Base-by-base conservation (phyloP, 495 filamentous ascomycete genomes). In the Penicilliopsis zonata region DNA sequence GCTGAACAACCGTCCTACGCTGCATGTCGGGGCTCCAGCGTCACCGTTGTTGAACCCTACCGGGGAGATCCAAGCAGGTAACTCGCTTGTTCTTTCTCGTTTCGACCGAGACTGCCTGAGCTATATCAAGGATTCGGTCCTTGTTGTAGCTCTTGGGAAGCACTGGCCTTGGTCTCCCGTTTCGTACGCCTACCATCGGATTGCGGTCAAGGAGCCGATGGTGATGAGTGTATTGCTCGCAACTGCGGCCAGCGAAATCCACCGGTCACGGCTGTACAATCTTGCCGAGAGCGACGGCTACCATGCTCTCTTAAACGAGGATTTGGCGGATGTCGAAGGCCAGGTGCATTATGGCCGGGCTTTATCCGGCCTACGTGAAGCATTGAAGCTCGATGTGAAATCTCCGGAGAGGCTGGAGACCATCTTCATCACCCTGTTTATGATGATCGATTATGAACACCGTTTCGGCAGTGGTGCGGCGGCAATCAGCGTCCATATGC, bases 381-480 rank as follows among this genome's bases (percentile, higher is more conserved):
- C 46, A 13, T 28, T 57, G 23, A 47, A 46, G 29, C 40, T 43
- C 5, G 51, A 49, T 9, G 51, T 49, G 2, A 53, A 49, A 18
- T 34, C 51, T 1, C 41, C 49, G 8, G 42, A 44, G 13, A 38
- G 50, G 12, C 37, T 53, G 3, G 53, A 57, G 18, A 49, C 51
- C 5, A 51, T 53, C 4, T 55, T 55, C 21, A 50, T 57, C 26
- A 57, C 53, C 0, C 21, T 57, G 9, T 57, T 51, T 51, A 28
- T 55, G 28, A 51, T 57, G 51, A 46, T 57, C 10, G 53, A 55
- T 30, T 57, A 57, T 14, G 53, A 57, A 28, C 49, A 55, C 26
- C 42, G 53, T 12, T 57, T 57, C 29, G 51, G 53, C 17, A 49
- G 42, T 8, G 53, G 51, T 12, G 42, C 36, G 3, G 14, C 51